Evolutionary conservation across 2,329 filamentous ascomycete species (phyloP), one percentile per base, ranked within the genome.

Genomic region (Lojkania enalia): DNA sequence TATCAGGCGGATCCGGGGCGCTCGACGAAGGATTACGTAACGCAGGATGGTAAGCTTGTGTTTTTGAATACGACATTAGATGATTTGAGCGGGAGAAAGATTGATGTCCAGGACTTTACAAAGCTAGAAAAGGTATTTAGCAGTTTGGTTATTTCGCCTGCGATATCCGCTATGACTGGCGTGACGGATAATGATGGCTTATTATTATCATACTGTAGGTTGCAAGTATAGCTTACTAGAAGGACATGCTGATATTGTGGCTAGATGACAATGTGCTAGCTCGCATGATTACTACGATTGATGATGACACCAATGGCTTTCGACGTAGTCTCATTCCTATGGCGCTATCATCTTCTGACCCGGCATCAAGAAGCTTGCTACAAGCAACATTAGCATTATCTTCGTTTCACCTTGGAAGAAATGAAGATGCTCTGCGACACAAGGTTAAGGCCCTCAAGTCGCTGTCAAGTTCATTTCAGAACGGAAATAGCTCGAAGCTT

Each of bases 231-330:
- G 65, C 32, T 52, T 41, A 20, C 21, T 33, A 12, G 15, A 33
- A 33, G 6, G 30, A 27, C 64, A 16, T 39, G 39, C 27, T 72
- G 69, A 54, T 66, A 57, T 63, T 48, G 55, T 64, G 42, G 33
- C 20, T 30, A 77, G 73, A 76, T 42, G 64, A 69, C 31, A 48
- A 60, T 15, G 66, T 59, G 36, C 68, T 77, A 25, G 70, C 74
- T 3, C 55, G 62, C 14, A 76, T 78, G 67, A 73, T 77, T 33
- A 77, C 74, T 3, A 77, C 75, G 3, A 71, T 75, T 35, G 69
- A 76, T 40, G 59, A 71, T 45, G 64, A 68, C 41, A 54, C 54
- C 2, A 77, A 77, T 51, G 75, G 75, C 6, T 78, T 78, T 49
- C 72, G 72, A 25, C 64, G 70, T 23, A 66, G 74, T 44, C 55